Conservation (phyloP, 78 protist species). For the Emiliania huxleyi region DNA sequence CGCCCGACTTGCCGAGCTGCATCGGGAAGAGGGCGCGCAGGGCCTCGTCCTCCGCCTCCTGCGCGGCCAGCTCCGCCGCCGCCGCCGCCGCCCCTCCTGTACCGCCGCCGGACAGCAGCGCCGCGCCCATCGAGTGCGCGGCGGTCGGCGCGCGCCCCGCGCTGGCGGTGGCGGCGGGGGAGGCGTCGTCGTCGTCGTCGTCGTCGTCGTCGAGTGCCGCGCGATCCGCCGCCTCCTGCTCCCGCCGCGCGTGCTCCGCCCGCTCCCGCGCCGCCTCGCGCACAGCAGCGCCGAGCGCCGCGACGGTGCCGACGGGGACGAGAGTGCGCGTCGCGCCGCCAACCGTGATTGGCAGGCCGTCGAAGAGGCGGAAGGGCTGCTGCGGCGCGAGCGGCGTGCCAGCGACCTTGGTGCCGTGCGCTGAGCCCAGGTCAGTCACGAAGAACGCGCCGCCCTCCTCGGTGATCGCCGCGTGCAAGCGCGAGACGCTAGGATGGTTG, state of each 20-base stretch:
- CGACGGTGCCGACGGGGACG: not conserved
- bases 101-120: not conserved
- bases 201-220: not conserved
- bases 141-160: not conserved
- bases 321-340: not conserved
- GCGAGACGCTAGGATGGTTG: not conserved
- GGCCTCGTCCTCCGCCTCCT: not conserved
- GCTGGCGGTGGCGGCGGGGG: not conserved
- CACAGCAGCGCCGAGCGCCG: not conserved
- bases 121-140: not conserved
- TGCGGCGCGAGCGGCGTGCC: not conserved
- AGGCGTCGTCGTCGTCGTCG: not conserved
- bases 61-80: not conserved
- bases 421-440: not conserved
- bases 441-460: not conserved
- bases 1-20: not conserved
- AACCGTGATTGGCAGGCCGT: not conserved
- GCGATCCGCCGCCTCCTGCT: not conserved
- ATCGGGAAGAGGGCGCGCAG: not conserved
- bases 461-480: not conserved
- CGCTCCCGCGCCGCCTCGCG: not conserved
- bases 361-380: not conserved
- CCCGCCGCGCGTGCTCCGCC: not conserved
- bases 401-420: not conserved
- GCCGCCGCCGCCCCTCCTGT: not conserved